Evolutionary conservation across 768 basidiomycete genomes (phyloP).

Genomic region (Stropharia rugosoannulata): DNA sequence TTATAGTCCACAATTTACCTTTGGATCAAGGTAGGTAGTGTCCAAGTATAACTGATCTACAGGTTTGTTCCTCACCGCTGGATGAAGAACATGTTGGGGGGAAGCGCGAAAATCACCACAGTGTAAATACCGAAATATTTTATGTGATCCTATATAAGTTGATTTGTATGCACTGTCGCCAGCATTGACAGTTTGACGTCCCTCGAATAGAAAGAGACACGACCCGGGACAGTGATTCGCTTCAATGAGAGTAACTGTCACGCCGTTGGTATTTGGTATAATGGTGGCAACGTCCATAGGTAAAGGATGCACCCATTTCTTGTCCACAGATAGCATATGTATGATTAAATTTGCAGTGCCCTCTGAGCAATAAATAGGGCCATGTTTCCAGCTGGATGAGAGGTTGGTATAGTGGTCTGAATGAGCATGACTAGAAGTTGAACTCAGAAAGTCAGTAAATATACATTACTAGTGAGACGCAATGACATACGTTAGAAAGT

Average conservation of each 20-base stretch:
- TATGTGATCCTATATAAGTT: constrained; percentile 63
- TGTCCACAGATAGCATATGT: constrained; percentile 88
- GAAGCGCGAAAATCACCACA: constrained; percentile 95
- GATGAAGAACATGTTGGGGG: constrained; percentile 84
- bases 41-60: constrained; percentile 93
- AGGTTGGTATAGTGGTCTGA: constrained; percentile 97
- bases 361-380: constrained; percentile 96
- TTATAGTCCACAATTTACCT: constrained; percentile 37
- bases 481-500: constrained; percentile 77
- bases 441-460: constrained; percentile 11
- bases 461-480: not conserved
- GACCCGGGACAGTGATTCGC: constrained; percentile 99
- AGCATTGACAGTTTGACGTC: constrained; percentile 83
- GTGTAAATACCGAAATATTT: constrained; percentile 85
- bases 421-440: constrained; percentile 77
- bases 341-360: constrained; percentile 90
- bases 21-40: constrained; percentile 93
- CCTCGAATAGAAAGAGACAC: constrained; percentile 92
- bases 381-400: constrained; percentile 82
- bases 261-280: constrained; percentile 82
- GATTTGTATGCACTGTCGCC: constrained; percentile 82
- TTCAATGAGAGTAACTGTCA: constrained; percentile 91
- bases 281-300: constrained; percentile 75
- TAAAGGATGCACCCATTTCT: constrained; percentile 85
- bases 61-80: constrained; percentile 73